These are phyloP conservation scores for Hypericum androsaemum DNA, from an alignment of 345 rosid genomes.

Conservation along the genomic window DNA sequence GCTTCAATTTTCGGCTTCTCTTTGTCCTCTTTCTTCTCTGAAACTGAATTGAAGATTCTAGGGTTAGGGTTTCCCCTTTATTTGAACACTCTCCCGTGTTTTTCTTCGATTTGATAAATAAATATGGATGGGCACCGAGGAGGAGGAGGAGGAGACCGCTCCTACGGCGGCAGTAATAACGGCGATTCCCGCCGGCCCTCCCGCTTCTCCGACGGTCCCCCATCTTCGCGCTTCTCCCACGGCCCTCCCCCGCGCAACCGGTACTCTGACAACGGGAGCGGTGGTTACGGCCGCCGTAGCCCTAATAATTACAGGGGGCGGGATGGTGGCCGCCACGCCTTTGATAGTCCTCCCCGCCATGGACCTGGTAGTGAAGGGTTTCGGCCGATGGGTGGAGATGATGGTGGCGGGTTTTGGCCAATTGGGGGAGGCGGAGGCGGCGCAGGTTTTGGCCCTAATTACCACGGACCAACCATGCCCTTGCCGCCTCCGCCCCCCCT, in stretches of 20 bases:
- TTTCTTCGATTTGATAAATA: background rate
- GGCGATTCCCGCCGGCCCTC: conserved; percentile 26
- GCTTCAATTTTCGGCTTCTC: too few species aligned
- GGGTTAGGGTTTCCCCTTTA: too few species aligned
- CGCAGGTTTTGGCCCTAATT: conserved; percentile 24
- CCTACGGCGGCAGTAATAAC: conserved; percentile 8
- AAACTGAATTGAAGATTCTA: too few species aligned
- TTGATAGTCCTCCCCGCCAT: conserved; percentile 51
- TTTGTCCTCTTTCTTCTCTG: too few species aligned
- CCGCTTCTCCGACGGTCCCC: conserved; percentile 24
- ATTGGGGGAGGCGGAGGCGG: conserved; percentile 18
- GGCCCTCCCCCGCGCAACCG: conserved; percentile 7
- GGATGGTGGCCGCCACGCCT: conserved; percentile 36
- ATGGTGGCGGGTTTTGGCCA: conserved; percentile 26
- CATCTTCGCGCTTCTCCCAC: conserved; percentile 20
- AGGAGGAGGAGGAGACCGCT: conserved; percentile 46
- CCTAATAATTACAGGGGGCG: conserved; percentile 46
- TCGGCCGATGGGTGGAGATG: conserved; percentile 13
- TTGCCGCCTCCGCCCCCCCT: conserved; percentile 27
- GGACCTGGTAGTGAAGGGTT: conserved; percentile 27
- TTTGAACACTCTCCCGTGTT: too few species aligned
- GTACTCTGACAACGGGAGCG: conserved; percentile 13
- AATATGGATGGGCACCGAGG: conserved; percentile 74
- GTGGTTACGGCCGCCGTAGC: conserved; percentile 47
- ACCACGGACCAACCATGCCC: conserved; percentile 13